Evolutionary conservation across 805 yeast species (phyloP), one percentile per base, ranked within the genome.

Genomic region (Scheffersomyces ergatensis): DNA sequence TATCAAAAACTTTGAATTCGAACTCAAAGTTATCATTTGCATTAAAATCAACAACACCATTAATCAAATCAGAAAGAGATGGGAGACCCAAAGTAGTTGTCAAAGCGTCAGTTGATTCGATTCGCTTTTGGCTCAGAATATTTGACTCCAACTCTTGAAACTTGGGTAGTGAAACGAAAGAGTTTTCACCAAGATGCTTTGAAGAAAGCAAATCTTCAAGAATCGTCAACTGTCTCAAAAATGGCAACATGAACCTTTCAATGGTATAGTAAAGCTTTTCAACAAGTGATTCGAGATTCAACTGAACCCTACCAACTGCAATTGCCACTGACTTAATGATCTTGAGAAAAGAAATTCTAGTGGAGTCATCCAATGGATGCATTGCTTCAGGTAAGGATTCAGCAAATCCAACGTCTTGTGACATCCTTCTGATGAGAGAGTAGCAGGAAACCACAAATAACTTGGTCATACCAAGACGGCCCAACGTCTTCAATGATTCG

Each of bases 401-500:
- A 14, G 7, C 5, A 29, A 29, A 29, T 5, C 32, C 18, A 5
- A 6, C 5, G 5, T 25, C 29, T 11, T 13, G 5, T 13, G 14
- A 7, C 11, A 9, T 12, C 13, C 32, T 29, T 5, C 18, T 15
- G 4, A 50, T 30, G 7, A 61, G 36, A 3, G 65, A 65, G 45
- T 36, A 51, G 8, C 60, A 37, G 9, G 53, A 43, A 5, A 54
- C 38, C 1, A 65, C 51, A 18, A 68, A 45, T 30, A 57, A 34
- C 36, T 65, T 67, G 4, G 58, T 47, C 40, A 56, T 47, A 1
- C 65, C 68, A 12, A 60, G 43, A n/a, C 61, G 58, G 15, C 65
- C 48, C 19, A 72, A 42, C 1, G 71, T 62, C 5, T 50, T 54
- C 7, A 74, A 58, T 0, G 79, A 67, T 41, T 72, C 76, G 39